Conservation (phyloP, 2,329 filamentous ascomycete species). For the Myotisia sp. region DNA sequence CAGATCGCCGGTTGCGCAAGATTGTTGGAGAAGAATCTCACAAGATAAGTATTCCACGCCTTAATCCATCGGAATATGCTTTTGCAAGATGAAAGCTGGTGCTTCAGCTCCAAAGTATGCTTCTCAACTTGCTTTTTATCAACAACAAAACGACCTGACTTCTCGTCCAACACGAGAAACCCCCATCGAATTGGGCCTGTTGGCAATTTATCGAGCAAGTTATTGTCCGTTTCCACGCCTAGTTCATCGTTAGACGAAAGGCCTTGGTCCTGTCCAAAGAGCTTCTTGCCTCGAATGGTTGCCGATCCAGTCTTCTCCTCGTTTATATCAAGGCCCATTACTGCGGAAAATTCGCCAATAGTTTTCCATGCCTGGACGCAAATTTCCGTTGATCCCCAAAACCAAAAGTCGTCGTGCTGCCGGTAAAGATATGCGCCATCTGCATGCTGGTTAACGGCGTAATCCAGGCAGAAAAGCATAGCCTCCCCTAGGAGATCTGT, state of each 20-base stretch:
- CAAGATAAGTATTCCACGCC: slow-evolving; percentile 46
- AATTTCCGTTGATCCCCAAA: slow-evolving; percentile 44
- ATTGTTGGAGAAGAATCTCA: slow-evolving; percentile 44
- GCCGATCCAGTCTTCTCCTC: slow-evolving; percentile 43
- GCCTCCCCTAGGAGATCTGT: slow-evolving; percentile 47
- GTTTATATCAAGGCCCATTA: slow-evolving; percentile 47
- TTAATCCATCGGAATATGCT: slow-evolving; percentile 47
- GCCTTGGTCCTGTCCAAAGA: not conserved
- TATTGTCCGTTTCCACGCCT: too few relatives aligned
- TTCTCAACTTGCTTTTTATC: slow-evolving; percentile 44
- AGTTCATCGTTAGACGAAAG: not conserved
- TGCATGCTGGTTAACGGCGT: slow-evolving; percentile 46
- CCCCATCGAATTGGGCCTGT: slow-evolving; percentile 44
- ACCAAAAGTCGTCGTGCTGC: slow-evolving; percentile 53
- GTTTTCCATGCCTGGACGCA: slow-evolving; percentile 47
- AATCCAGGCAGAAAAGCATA: slow-evolving; percentile 51
- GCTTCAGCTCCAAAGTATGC: slow-evolving; percentile 45
- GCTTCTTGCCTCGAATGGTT: slow-evolving; percentile 21
- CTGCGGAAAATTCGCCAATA: slow-evolving; percentile 39
- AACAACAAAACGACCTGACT: slow-evolving; percentile 43
- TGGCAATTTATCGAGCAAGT: slow-evolving; percentile 37
- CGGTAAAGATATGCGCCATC: slow-evolving; percentile 44
- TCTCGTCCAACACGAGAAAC: slow-evolving; percentile 42
- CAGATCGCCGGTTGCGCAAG: slow-evolving; percentile 43
- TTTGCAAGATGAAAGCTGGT: slow-evolving; percentile 42